A percentile compares a stretch with the other conserved stretches of the same genome.
Conservation (phyloP, 768 basidiomycete genomes). For the Amanita rubescens region DNA sequence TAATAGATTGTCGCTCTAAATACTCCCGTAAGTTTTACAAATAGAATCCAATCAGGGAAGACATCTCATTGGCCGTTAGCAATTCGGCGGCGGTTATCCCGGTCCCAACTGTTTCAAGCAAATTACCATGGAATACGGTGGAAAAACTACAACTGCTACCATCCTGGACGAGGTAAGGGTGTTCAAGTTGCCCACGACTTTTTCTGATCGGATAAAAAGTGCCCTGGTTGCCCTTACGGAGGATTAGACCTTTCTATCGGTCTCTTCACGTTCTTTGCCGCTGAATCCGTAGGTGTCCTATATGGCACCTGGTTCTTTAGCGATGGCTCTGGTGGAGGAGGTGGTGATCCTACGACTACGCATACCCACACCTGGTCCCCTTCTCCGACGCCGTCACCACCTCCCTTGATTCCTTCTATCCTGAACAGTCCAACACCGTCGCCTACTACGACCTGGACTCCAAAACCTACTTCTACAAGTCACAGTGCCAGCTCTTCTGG, state of each 20-base stretch:
- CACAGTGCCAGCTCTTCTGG: background rate
- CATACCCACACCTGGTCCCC: background rate
- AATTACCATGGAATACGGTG: slow-evolving; percentile 56
- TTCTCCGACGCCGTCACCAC: background rate
- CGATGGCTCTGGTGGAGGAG: slow-evolving; percentile 27
- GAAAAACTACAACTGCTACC: slow-evolving; percentile 48
- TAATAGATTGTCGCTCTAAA: slow-evolving; percentile 55
- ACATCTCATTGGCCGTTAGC: slow-evolving; percentile 16
- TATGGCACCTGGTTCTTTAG: slow-evolving; percentile 55
- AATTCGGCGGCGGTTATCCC: slow-evolving; percentile 56
- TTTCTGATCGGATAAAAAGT: slow-evolving; percentile 28
- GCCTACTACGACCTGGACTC: slow-evolving; percentile 8
- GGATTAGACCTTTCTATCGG: slow-evolving; percentile 65
- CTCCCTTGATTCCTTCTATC: slow-evolving; percentile 10
- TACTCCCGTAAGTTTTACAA: slow-evolving; percentile 23
- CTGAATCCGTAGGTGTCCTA: slow-evolving; percentile 42
- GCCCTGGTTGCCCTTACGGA: slow-evolving; percentile 55
- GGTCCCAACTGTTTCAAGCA: slow-evolving; percentile 54
- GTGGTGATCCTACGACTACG: slow-evolving; percentile 2
- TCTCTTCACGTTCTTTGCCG: slow-evolving; percentile 58
- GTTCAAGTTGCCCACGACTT: background rate
- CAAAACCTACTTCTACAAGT: slow-evolving; percentile 8
- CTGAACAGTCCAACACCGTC: slow-evolving; percentile 9
- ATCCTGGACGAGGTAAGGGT: slow-evolving; percentile 54
- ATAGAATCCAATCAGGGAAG: slow-evolving; percentile 1